Evolutionary conservation across 2,329 filamentous ascomycete genomes (phyloP).

Genomic region (Fusarium hostae): DNA sequence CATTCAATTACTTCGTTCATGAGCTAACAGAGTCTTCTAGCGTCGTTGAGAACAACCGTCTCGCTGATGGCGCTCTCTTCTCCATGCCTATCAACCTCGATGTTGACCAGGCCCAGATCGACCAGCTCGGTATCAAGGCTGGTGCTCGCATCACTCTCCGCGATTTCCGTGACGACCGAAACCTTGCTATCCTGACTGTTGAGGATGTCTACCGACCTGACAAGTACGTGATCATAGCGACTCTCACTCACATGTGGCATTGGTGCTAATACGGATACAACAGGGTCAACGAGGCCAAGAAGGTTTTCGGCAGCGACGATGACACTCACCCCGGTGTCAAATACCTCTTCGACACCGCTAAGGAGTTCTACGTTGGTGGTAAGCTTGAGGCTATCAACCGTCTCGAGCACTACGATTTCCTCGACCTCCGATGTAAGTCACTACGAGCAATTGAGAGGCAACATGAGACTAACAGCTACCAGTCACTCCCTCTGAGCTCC

Average conservation of each 20-base stretch:
- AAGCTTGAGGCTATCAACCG: constrained; percentile 96
- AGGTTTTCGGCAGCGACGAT: constrained; percentile 93
- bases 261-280: constrained; percentile 34
- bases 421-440: constrained; percentile 86
- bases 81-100: constrained; percentile 98
- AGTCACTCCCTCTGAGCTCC: constrained; percentile 94
- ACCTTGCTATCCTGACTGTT: constrained; percentile 93
- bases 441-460: neutral
- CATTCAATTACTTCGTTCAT: neutral
- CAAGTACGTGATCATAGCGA: constrained; percentile 72
- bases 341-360: constrained; percentile 83
- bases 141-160: constrained; percentile 87
- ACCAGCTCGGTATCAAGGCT: constrained; percentile 78
- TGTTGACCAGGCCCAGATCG: constrained; percentile 78
- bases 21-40: constrained; percentile 59
- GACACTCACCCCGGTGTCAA: constrained; percentile 92
- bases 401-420: constrained; percentile 98
- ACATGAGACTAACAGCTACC: constrained; percentile 18
- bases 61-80: constrained; percentile 90
- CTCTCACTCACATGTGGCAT: neutral
- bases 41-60: constrained; percentile 88
- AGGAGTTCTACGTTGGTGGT: constrained; percentile 94
- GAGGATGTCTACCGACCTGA: constrained; percentile 96
- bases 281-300: constrained; percentile 87
- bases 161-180: constrained; percentile 95